Base-by-base conservation (phyloP, 108 stramenopile genomes). In the Nannochloropsis salina region DNA sequence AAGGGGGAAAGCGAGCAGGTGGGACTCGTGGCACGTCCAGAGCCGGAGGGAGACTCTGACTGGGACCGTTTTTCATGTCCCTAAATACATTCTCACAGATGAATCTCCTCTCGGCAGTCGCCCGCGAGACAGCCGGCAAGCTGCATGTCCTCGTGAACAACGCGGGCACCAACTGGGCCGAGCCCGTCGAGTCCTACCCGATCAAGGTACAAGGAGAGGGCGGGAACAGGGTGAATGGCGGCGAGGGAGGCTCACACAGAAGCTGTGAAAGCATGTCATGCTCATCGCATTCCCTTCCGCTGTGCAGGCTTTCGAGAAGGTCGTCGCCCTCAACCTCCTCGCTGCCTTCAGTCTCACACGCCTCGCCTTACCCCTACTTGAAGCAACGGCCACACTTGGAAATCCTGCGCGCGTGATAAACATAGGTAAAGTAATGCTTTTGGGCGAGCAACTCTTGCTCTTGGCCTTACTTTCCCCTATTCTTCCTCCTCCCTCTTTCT, bases 91-190 rank as follows among this genome's bases (percentile, higher is more conserved):
- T 31, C 1, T 31, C 31, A 31, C 61, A 74, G 61, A 74, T n/a
- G 20, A n/a, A 15, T n/a, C 61, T 74, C 61, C 8, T 74, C 4
- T 15, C 61, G n/a, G 61, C 61, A 74, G 61, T 74, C 20, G 61
- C 61, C 61, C 15, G n/a, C 3, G 61, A 74, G 61, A 74, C 61
- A n/a, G 61, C 20, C n/a, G 61, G 61, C 6, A 74, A 74, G 5
- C 8, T 74, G n/a, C 61, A 74, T n/a, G 61, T 74, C n/a, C 61
- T 74, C 8, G n/a, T 74, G 20, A 74, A 74, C 6, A 74, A 74
- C 8, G 61, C 61, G 61, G 61, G 61, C n/a, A 74, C 61, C 61
- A 74, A 74, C 61, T 74, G 61, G 61, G 61, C 61, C 20, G 61
- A 74, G 61, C 61, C 61, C n/a, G n/a, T 74, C 15, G 61, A 74